Conservation (phyloP, 2,329 filamentous ascomycete species). For the Sporothrix luriei region DNA sequence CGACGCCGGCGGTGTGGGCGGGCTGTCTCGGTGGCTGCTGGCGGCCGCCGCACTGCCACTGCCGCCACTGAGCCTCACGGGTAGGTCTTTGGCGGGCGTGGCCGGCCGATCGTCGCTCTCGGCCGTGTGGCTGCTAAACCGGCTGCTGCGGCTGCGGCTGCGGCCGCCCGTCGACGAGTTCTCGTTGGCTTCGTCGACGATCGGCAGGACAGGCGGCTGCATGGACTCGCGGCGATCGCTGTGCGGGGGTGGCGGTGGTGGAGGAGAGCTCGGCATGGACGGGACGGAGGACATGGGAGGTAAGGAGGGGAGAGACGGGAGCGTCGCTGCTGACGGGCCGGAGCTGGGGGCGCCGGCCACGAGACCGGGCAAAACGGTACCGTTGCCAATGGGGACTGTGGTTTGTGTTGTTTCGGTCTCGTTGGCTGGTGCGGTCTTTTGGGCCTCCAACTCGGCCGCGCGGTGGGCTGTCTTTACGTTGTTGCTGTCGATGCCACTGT, state of each 20-base stretch:
- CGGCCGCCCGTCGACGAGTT: constrained; percentile 65
- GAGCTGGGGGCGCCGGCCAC: background rate
- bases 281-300: background rate
- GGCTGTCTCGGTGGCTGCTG: constrained; percentile 36
- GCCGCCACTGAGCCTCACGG: background rate
- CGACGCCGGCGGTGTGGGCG: constrained; percentile 54
- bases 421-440: constrained; percentile 35
- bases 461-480: constrained; percentile 46
- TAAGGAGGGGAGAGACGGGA: background rate
- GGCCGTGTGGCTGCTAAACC: constrained; percentile 36
- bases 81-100: constrained; percentile 49
- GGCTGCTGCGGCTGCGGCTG: constrained; percentile 56
- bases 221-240: constrained; percentile 58
- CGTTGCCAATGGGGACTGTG: constrained; percentile 7
- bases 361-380: constrained; percentile 18
- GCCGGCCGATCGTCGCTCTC: constrained; percentile 45
- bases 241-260: constrained; percentile 29
- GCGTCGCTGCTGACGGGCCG: background rate
- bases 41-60: background rate
- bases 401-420: constrained; percentile 23
- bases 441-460: constrained; percentile 46
- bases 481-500: background rate
- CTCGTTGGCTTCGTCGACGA: constrained; percentile 90
- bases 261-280: background rate
- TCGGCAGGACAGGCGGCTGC: constrained; percentile 64